Evolutionary conservation across 2,329 filamentous ascomycete species (phyloP), one percentile per base, ranked within the genome.

Genomic region (Aspergillus novoparasiticus): DNA sequence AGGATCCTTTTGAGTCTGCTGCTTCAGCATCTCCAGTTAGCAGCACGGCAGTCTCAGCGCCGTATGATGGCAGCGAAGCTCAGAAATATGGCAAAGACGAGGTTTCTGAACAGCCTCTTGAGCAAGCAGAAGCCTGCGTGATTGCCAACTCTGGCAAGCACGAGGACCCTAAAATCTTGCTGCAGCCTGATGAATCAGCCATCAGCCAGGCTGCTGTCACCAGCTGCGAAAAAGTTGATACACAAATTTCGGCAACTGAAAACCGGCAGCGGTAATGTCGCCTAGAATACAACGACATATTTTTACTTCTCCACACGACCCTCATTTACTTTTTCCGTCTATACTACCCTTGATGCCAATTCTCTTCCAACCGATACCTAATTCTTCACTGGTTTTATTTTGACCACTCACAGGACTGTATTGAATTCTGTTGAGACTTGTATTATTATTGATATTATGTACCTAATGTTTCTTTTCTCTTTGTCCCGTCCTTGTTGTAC

Each of bases 371-470:
- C 23, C 43, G 32, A 32, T 51, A 60, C 39, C 51, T 55, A 32
- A 56, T 58, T 30, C 41, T 26, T 64, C 57, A 48, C 59, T 46
- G n/a, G 55, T 60, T 51, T 54, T 54, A 39, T 43, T 51, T 23
- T 54, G 16, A 23, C 30, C 12, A 59, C 34, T 32, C 21, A 39
- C n/a, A 19, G 43, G 2, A 28, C 26, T 51, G 23, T 48, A 21
- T 36, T 46, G 45, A 45, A 48, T 60, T 56, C 57, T 60, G 6
- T 45, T 59, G 28, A 59, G 39, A 32, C 36, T 21, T 70, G 67
- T 70, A 70, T 69, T 69, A 66, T 53, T 68, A 67, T 46, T 60
- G 11, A 23, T 57, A 56, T 30, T 64, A 43, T 56, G 55, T 32
- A 68, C 61, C 64, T 70, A 70, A 50, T 46, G 28, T 34, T 62